phyloP scores from a whole-genome alignment of 441 rosid species.

The Adansonia grandidieri region DNA sequence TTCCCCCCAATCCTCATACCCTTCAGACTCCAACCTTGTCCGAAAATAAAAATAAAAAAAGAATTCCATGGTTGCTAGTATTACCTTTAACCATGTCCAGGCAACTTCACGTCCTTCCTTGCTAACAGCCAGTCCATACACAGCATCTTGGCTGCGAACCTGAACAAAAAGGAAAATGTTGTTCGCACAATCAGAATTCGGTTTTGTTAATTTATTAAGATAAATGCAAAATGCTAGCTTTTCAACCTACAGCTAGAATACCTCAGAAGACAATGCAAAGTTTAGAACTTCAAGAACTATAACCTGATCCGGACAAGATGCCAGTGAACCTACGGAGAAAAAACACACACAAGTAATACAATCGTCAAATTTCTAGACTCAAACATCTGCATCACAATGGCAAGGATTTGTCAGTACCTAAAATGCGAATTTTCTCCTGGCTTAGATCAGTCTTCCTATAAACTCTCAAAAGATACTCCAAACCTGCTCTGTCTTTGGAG shows the following conservation, averaged over 20 bases:
- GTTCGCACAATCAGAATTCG: neutral
- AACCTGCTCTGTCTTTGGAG: constrained; percentile 66
- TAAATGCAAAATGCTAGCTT: neutral
- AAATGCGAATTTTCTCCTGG: constrained; percentile 91
- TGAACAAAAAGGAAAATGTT: constrained; percentile 29
- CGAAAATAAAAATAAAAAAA: no score
- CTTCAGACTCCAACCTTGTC: no score
- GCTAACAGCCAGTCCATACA: constrained; percentile 54
- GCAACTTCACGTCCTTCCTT: constrained; percentile 73
- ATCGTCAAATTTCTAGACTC: constrained; percentile 8
- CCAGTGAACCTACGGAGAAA: constrained; percentile 63
- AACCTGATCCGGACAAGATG: constrained; percentile 66
- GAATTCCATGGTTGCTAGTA: neutral
- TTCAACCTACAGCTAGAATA: constrained; percentile 28
- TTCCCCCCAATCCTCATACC: no score
- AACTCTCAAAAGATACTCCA: constrained; percentile 74
- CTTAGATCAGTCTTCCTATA: constrained; percentile 92
- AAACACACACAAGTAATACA: neutral
- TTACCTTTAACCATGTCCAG: constrained; percentile 75
- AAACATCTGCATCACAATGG: constrained; percentile 3
- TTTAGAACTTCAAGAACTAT: constrained; percentile 73
- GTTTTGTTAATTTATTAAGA: neutral
- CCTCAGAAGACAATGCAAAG: constrained; percentile 82
- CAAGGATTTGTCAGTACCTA: constrained; percentile 48
- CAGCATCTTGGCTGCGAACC: constrained; percentile 86